Conservation (phyloP, 2,329 filamentous ascomycete species). For the Xylaria sp. region DNA sequence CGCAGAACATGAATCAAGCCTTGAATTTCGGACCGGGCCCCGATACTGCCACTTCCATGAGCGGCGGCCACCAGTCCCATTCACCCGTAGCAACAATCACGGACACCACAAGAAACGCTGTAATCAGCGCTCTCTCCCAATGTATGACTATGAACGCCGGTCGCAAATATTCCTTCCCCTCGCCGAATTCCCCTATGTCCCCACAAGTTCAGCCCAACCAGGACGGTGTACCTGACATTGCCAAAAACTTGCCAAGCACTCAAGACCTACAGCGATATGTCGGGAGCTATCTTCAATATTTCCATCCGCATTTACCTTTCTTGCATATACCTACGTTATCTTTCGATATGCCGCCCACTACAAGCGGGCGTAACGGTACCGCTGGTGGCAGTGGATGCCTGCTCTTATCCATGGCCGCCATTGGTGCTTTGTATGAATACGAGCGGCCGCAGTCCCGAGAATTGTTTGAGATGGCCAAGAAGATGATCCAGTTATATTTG, state of each 20-base stretch:
- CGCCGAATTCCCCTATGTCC: slow-evolving; percentile 65
- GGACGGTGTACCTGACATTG: slow-evolving; percentile 63
- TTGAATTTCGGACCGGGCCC: slow-evolving; percentile 73
- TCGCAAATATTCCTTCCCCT: slow-evolving; percentile 73
- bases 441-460: slow-evolving; percentile 83
- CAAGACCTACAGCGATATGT: slow-evolving; percentile 91
- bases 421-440: slow-evolving; percentile 79
- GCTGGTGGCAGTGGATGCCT: slow-evolving; percentile 86
- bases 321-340: slow-evolving; percentile 90
- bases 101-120: slow-evolving; percentile 70
- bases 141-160: slow-evolving; percentile 63
- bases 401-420: slow-evolving; percentile 87
- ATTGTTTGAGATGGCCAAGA: slow-evolving; percentile 92
- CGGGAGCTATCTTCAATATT: slow-evolving; percentile 88
- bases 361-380: slow-evolving; percentile 68
- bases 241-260: slow-evolving; percentile 77
- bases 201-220: slow-evolving; percentile 61
- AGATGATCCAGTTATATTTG: slow-evolving; percentile 92
- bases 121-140: slow-evolving; percentile 69
- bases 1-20: slow-evolving; percentile 72
- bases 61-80: slow-evolving; percentile 69
- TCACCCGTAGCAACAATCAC: slow-evolving; percentile 73
- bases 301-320: slow-evolving; percentile 95
- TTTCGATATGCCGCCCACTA: slow-evolving; percentile 81
- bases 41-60: slow-evolving; percentile 78